A percentile compares a stretch with the other conserved stretches of the same genome.
Conservation (phyloP, 345 rosid species). For the Euphorbia lathyris region DNA sequence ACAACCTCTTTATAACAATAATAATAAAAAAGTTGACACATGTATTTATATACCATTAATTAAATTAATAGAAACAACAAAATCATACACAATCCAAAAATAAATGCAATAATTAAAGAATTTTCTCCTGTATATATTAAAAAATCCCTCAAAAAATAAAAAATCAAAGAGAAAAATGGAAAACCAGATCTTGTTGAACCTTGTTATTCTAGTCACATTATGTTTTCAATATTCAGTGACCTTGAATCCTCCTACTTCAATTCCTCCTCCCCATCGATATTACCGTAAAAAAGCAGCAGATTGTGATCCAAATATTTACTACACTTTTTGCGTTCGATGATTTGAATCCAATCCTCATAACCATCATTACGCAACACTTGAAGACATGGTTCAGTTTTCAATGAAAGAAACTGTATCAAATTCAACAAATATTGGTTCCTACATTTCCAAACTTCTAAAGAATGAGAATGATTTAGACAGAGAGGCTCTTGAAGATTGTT, state of each 20-base stretch:
- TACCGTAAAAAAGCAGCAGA: conserved; percentile 39
- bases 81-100: too few relatives aligned
- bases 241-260: neutral
- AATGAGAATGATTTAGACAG: conserved; percentile 9
- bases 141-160: too few relatives aligned
- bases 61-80: too few relatives aligned
- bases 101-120: too few relatives aligned
- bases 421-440: conserved; percentile 19
- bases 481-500: conserved; percentile 33
- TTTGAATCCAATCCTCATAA: conserved; percentile 27
- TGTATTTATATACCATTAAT: too few relatives aligned
- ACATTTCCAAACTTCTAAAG: conserved; percentile 22
- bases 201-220: neutral
- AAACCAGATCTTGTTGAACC: neutral
- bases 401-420: conserved; percentile 20
- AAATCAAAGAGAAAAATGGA: too few relatives aligned
- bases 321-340: conserved; percentile 28
- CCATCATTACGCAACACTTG: conserved; percentile 22
- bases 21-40: too few relatives aligned
- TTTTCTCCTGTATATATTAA: too few relatives aligned
- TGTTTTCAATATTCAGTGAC: conserved; percentile 1
- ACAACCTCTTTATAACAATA: too few relatives aligned
- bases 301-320: conserved; percentile 19
- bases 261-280: neutral
- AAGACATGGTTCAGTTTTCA: conserved; percentile 23